Percentiles rank a stretch among this genome's conserved stretches.
These are phyloP conservation scores for Chlorella sp. DNA, from an alignment of 139 green algal species.

Conservation along the genomic window DNA sequence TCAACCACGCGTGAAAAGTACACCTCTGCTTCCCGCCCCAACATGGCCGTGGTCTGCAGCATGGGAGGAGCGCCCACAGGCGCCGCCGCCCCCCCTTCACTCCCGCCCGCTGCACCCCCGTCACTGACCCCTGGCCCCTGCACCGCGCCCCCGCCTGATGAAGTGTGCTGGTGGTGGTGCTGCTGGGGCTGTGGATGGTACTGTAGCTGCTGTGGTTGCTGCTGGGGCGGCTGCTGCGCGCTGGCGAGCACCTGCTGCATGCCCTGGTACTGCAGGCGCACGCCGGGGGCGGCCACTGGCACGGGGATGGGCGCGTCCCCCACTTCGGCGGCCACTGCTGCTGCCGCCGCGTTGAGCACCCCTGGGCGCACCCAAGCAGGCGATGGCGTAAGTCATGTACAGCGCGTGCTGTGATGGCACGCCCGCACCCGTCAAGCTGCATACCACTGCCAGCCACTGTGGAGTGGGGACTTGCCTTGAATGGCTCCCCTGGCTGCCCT, in stretches of 20 bases:
- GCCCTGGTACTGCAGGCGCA: slow-evolving; percentile 2
- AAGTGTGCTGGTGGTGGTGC: neutral
- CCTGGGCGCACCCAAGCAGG: too few relatives aligned
- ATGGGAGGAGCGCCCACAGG: neutral
- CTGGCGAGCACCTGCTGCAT: neutral
- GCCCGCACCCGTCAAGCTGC: too few relatives aligned
- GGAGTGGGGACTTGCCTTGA: too few relatives aligned
- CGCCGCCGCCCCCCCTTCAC: neutral
- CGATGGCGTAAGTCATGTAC: too few relatives aligned
- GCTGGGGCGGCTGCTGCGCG: neutral
- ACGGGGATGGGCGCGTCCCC: neutral
- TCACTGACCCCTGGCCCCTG: neutral
- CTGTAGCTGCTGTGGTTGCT: neutral
- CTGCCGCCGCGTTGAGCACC: too few relatives aligned
- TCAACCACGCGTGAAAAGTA: slow-evolving; percentile 39
- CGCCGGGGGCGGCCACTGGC: neutral
- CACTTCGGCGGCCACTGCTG: too few relatives aligned
- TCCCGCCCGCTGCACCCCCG: neutral
- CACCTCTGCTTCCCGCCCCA: slow-evolving; percentile 23
- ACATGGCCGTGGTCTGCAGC: neutral
- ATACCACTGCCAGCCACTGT: too few relatives aligned
- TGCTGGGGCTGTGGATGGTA: neutral
- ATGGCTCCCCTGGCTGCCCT: too few relatives aligned
- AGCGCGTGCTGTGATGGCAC: too few relatives aligned
- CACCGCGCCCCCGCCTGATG: neutral